These are phyloP conservation scores for Cutaneotrichosporon cutaneum DNA, from an alignment of 1,284 basidiomycete genomes.

Conservation along the genomic window DNA sequence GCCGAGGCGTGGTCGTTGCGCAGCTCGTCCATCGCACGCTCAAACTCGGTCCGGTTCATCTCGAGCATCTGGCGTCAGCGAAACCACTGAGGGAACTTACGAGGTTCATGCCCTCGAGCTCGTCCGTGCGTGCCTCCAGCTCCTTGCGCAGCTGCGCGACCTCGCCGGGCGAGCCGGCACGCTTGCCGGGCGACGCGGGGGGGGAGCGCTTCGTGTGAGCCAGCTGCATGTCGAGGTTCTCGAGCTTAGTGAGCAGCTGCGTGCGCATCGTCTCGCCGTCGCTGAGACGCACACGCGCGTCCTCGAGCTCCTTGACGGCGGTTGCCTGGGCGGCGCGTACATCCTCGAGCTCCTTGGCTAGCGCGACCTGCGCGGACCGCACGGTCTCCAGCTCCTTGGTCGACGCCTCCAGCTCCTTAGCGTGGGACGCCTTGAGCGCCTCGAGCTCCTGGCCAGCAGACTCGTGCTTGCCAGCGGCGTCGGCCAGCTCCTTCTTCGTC, in stretches of 20 bases:
- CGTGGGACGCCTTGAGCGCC: neutral
- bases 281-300: neutral
- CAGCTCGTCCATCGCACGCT: slow-evolving; percentile 25
- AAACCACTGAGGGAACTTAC: slow-evolving; percentile 26
- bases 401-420: neutral
- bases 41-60: slow-evolving; percentile 46
- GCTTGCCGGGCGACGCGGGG: slow-evolving; percentile 12
- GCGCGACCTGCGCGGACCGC: neutral
- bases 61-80: slow-evolving; percentile 37
- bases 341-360: neutral
- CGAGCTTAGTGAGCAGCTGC: slow-evolving; percentile 18
- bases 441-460: neutral
- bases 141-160: slow-evolving; percentile 25
- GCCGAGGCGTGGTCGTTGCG: slow-evolving; percentile 11
- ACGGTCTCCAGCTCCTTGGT: neutral
- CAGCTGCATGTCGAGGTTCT: slow-evolving; percentile 14
- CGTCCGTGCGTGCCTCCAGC: slow-evolving; percentile 33
- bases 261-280: slow-evolving; percentile 10
- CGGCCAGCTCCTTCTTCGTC: neutral
- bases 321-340: neutral
- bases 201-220: slow-evolving; percentile 12
- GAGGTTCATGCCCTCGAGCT: slow-evolving; percentile 39
- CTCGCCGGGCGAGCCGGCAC: neutral
- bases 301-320: slow-evolving; percentile 9
- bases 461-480: slow-evolving; percentile 6